phyloP scores from a whole-genome alignment of 2,329 filamentous ascomycete genomes.

The Epichloe amarillans region DNA sequence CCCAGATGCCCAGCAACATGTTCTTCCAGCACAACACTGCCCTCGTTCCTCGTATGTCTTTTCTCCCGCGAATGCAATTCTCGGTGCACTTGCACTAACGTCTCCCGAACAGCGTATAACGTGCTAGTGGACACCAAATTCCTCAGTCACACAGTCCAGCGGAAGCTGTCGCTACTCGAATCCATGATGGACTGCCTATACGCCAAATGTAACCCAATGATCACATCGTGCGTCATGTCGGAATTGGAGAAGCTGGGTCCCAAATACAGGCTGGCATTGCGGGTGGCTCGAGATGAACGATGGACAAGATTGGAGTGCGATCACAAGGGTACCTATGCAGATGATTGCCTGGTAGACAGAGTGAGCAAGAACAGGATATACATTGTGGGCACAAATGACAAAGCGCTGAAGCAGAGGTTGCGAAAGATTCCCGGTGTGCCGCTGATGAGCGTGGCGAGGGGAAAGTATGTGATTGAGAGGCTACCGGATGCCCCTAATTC shows the following conservation, averaged over 20 bases:
- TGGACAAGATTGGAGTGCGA: constrained; percentile 80
- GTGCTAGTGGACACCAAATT: constrained; percentile 85
- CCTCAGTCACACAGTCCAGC: constrained; percentile 76
- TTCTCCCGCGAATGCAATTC: background rate
- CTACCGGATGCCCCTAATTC: constrained; percentile 67
- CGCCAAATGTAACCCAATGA: constrained; percentile 79
- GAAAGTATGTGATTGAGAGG: constrained; percentile 90
- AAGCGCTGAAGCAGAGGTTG: constrained; percentile 69
- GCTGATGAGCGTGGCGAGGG: constrained; percentile 68
- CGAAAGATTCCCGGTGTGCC: constrained; percentile 58
- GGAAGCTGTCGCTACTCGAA: constrained; percentile 77
- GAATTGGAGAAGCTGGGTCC: constrained; percentile 82
- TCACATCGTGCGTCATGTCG: constrained; percentile 65
- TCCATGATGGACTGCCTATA: constrained; percentile 91
- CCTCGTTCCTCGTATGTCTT: constrained; percentile 45
- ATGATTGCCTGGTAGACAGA: constrained; percentile 73
- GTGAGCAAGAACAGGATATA: constrained; percentile 64
- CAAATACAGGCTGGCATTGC: constrained; percentile 75
- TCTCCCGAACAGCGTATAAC: constrained; percentile 14
- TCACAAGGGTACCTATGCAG: constrained; percentile 71
- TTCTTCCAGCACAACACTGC: constrained; percentile 86
- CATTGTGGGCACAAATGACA: constrained; percentile 65
- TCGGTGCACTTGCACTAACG: background rate
- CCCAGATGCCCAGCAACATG: constrained; percentile 68
- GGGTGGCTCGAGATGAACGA: constrained; percentile 78